Percentiles rank a stretch among this genome's conserved stretches.
These are phyloP conservation scores for Hericium coralloides DNA, from an alignment of 768 basidiomycete genomes.

Conservation along the genomic window DNA sequence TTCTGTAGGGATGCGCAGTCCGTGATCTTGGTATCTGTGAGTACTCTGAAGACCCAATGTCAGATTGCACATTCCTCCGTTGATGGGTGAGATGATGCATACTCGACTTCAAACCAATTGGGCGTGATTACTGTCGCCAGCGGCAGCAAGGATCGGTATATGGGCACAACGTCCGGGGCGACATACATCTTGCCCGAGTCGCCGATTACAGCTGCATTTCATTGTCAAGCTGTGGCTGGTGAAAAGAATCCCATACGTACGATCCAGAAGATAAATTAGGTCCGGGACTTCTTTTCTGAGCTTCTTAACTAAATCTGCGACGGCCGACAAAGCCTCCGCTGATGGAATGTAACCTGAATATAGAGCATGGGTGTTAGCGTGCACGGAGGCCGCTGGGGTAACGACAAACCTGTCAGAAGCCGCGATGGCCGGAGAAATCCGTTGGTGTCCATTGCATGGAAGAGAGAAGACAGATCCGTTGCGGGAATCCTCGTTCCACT, in stretches of 20 bases:
- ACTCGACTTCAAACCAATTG: slow-evolving; percentile 99
- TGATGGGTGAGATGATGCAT: slow-evolving; percentile 19
- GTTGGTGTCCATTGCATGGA: slow-evolving; percentile 64
- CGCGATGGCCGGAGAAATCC: slow-evolving; percentile 64
- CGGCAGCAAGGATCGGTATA: slow-evolving; percentile 74
- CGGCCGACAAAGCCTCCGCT: slow-evolving; percentile 63
- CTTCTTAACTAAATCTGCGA: slow-evolving; percentile 52
- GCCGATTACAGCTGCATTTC: slow-evolving; percentile 79
- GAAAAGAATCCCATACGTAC: slow-evolving; percentile 36
- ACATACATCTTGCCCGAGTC: slow-evolving; percentile 89
- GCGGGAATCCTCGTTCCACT: slow-evolving; percentile 76
- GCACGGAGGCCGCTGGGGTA: background rate
- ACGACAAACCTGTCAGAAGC: slow-evolving; percentile 63
- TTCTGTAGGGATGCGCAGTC: slow-evolving; percentile 55
- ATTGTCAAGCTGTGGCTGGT: background rate
- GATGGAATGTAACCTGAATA: slow-evolving; percentile 79
- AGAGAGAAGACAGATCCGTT: slow-evolving; percentile 67
- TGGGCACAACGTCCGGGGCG: slow-evolving; percentile 74
- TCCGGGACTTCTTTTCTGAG: slow-evolving; percentile 49
- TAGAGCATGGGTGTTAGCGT: background rate
- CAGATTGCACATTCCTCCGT: background rate
- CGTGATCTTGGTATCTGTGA: slow-evolving; percentile 66
- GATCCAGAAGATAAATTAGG: slow-evolving; percentile 85
- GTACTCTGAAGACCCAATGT: slow-evolving; percentile 38
- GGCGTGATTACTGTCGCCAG: slow-evolving; percentile 92